A percentile compares a stretch with the other conserved stretches of the same genome.
Evolutionary conservation across 1,284 basidiomycete species (phyloP).

Genomic region (Clitocybe nebularis): DNA sequence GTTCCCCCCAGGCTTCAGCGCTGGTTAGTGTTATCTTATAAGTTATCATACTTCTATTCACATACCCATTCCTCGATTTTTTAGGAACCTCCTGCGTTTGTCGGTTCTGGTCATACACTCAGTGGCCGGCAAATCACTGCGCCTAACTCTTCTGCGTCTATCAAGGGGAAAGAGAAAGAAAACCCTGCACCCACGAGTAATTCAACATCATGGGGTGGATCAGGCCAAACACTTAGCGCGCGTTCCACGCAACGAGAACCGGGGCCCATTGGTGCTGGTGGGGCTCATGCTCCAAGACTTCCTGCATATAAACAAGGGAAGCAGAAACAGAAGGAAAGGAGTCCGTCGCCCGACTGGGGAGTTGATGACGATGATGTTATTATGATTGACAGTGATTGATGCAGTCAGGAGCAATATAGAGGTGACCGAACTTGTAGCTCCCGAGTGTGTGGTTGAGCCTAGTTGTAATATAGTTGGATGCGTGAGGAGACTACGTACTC

Average conservation of each 20-base stretch:
- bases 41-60: neutral
- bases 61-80: slow-evolving; percentile 6
- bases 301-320: slow-evolving; percentile 33
- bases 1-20: slow-evolving; percentile 20
- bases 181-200: slow-evolving; percentile 25
- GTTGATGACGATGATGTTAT: slow-evolving; percentile 75
- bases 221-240: slow-evolving; percentile 53
- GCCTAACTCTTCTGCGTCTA: slow-evolving; percentile 23
- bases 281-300: slow-evolving; percentile 44
- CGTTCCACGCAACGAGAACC: slow-evolving; percentile 32
- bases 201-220: slow-evolving; percentile 45
- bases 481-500: neutral
- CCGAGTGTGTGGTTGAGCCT: no score
- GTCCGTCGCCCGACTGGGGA: slow-evolving; percentile 73
- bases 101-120: slow-evolving; percentile 50
- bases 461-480: no score
- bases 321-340: slow-evolving; percentile 40
- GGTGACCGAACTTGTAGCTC: no score
- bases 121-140: slow-evolving; percentile 38
- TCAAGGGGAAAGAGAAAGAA: slow-evolving; percentile 55
- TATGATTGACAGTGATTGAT: slow-evolving; percentile 69
- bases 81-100: slow-evolving; percentile 40
- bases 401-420: no score
- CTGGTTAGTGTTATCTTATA: slow-evolving; percentile 19
- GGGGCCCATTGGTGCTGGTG: slow-evolving; percentile 47